phyloP scores from a whole-genome alignment of 345 rosid species.

The Alliaria petiolata region DNA sequence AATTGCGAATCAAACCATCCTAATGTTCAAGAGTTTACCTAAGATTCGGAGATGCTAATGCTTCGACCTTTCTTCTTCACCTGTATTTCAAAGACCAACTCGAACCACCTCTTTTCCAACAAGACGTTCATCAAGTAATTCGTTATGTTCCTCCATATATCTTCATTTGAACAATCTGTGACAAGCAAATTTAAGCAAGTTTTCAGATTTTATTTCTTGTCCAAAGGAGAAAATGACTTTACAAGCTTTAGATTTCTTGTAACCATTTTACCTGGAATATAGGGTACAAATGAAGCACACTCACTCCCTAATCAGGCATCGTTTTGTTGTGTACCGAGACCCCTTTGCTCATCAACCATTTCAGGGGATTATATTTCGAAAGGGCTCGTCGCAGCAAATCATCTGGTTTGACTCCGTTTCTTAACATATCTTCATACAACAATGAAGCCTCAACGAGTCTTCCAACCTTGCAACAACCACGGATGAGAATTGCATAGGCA shows the following conservation, averaged over 20 bases:
- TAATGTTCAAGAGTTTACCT: not conserved
- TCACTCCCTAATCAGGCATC: not conserved
- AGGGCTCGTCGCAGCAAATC: conserved; percentile 32
- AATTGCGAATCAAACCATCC: not conserved
- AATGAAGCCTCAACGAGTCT: conserved; percentile 41
- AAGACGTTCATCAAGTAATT: not conserved
- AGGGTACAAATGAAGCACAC: not conserved
- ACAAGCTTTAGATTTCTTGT: not conserved
- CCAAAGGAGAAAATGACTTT: not conserved
- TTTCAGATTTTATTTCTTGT: not conserved
- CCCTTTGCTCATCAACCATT: conserved; percentile 18
- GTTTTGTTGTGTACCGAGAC: not conserved
- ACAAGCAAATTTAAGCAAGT: not conserved
- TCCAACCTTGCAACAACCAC: conserved; percentile 48
- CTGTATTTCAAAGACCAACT: not conserved
- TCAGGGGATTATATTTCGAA: conserved; percentile 30
- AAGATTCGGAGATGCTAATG: not conserved
- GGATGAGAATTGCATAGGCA: conserved; percentile 43
- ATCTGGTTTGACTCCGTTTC: conserved; percentile 41
- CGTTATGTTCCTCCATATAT: not conserved
- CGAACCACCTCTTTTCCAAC: not conserved
- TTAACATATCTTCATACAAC: conserved; percentile 39
- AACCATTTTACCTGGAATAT: not conserved
- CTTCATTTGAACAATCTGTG: not conserved
- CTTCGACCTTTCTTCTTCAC: not conserved